Base-by-base conservation (phyloP, 805 yeast species). In the Wickerhamomyces hampshirensis region DNA sequence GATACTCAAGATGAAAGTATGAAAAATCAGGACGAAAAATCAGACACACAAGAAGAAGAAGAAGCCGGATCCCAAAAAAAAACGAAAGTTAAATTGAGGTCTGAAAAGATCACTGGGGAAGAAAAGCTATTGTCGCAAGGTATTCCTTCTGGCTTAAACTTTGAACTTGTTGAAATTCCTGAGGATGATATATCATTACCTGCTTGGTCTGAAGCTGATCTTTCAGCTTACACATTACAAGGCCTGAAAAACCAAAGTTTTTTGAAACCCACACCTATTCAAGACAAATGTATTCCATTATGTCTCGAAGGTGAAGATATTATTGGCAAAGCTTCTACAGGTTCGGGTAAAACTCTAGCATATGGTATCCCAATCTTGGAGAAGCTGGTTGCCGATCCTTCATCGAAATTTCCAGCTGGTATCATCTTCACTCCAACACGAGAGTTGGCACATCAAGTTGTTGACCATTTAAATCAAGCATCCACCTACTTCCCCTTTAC, bases 311-410 rank as follows among this genome's bases (percentile, higher is more conserved):
- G 89, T 5, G 70, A 68, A 24, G 98, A 93, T 60, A 75, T 93
- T 4, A 79, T 93, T 46, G 98, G 98, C 37, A 93, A 91, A 55
- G 98, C 98, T 12, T 82, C 93, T 9, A 93, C 98, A 1, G 98
- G 98, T 58, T 85, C 96, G 1, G 98, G 98, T 69, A 93, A 93
- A 57, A 93, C 98, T 0, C 66, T 89, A 39, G 99, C 98, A 0
- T 93, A 86, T 58, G 96, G 96, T 31, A 75, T 93, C 18, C 97
- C 98, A 8, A 80, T 94, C 19, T 59, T 93, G 42, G 96, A 91
- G 53, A 74, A 69, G 40, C 72, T 75, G 40, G 48, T 77, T 14
- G 38, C 59, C 5, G 38, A 43, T 11, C 36, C 50, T 5, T 47
- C 55, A 5, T 48, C 53, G 4, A 56, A 53, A 16, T 52, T 69